Evolutionary conservation across 2,329 filamentous ascomycete species (phyloP).

Genomic region (Colletotrichum spaethianum): DNA sequence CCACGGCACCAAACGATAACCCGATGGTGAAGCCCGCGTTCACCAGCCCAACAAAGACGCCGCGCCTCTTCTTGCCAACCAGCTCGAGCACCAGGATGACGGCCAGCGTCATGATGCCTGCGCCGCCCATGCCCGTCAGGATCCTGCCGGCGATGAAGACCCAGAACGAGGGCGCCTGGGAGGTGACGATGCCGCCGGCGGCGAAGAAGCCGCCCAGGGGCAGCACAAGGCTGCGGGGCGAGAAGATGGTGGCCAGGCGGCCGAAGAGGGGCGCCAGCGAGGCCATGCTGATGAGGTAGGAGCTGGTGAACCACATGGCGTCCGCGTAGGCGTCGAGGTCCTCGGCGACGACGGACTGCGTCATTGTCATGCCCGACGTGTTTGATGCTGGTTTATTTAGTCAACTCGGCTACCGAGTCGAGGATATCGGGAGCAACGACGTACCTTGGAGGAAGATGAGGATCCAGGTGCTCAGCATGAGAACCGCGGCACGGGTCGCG

Average conservation of each 20-base stretch:
- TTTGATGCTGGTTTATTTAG: conserved; percentile 67
- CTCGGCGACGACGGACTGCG: conserved; percentile 81
- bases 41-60: conserved; percentile 80
- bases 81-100: conserved; percentile 85
- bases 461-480: conserved; percentile 67
- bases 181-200: conserved; percentile 75
- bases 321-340: conserved; percentile 82
- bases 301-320: conserved; percentile 85
- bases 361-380: conserved; percentile 86
- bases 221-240: conserved; percentile 75
- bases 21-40: conserved; percentile 82
- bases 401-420: conserved; percentile 17
- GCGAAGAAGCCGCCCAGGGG: conserved; percentile 71
- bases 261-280: conserved; percentile 78
- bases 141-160: conserved; percentile 79
- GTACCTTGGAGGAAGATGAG: conserved; percentile 74
- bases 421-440: conserved; percentile 20
- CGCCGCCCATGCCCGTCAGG: conserved; percentile 77
- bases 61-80: conserved; percentile 75
- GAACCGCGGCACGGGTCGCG: conserved; percentile 56
- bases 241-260: conserved; percentile 81
- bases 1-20: conserved; percentile 78
- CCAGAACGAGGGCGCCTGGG: conserved; percentile 69
- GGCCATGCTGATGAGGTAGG: conserved; percentile 77
- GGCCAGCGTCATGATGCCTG: conserved; percentile 80